A percentile compares a stretch with the other conserved stretches of the same genome.
Evolutionary conservation across 148 eudicot genomes (phyloP).

Genomic region (Salicornia ramosissima): DNA sequence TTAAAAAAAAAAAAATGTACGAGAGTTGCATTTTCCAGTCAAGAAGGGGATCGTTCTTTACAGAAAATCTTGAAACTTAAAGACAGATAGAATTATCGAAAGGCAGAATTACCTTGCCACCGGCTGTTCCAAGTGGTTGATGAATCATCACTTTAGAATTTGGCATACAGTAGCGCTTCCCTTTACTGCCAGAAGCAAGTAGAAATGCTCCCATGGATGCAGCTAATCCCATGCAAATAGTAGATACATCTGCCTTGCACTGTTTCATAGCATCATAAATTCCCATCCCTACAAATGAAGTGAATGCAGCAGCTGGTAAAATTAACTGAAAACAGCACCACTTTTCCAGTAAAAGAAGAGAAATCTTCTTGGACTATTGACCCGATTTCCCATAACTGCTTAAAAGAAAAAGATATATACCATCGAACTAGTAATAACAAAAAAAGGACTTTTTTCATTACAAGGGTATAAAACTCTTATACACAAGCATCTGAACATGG

Average conservation of each 20-base stretch:
- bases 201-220: conserved; percentile 98
- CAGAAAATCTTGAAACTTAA: background rate
- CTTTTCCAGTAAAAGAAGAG: background rate
- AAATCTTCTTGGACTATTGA: background rate
- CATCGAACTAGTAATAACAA: background rate
- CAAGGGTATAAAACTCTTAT: background rate
- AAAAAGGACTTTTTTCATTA: background rate
- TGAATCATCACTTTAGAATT: conserved; percentile 91
- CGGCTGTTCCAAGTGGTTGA: conserved; percentile 60
- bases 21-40: background rate
- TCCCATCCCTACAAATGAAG: conserved; percentile 66
- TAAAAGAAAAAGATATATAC: background rate
- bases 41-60: background rate
- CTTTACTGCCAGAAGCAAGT: conserved; percentile 91
- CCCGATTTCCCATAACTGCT: background rate
- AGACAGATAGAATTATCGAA: background rate
- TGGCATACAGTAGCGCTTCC: conserved; percentile 95
- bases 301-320: background rate
- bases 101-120: conserved; percentile 52
- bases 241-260: conserved; percentile 94
- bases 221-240: conserved; percentile 85
- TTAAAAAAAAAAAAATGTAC: background rate
- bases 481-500: background rate
- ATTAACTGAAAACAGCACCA: background rate
- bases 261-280: conserved; percentile 97